Base-by-base conservation (phyloP, 176 grass and related monocot species). In the Carex littledalei region DNA sequence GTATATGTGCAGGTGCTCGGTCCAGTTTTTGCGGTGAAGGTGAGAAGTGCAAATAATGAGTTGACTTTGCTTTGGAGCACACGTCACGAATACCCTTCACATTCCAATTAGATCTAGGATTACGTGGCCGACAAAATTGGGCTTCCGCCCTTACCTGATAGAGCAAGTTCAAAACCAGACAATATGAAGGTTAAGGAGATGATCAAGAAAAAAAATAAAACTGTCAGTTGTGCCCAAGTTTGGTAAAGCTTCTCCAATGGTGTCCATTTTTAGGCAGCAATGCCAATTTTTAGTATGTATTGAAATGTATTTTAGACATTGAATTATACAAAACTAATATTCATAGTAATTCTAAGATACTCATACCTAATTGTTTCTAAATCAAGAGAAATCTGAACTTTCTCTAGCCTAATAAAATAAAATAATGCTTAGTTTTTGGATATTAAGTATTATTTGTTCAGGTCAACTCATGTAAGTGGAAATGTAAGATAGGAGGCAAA, bases 81-180 rank as follows among this genome's bases (percentile, higher is more conserved):
- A 95, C 63, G 80, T 86, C 91, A 84, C 90, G 92, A 91, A 89
- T 97, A 82, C 94, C 94, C 88, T 89, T 90, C 67, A 91, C 73
- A 22, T 86, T 85, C 29, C 88, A 93, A 85, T 87, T 95, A n/a
- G 67, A 86, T 94, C 89, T 92, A 90, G 92, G 89, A 85, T 98
- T 89, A 39, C 92, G 71, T 55, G 96, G 93, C 16, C 96, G 87
- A 6, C 91, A 98, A 67, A 95, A 93, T 87, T 91, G 90, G 43
- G 96, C 96, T 60, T 91, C 91, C 71, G 95, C 84, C 92, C 95
- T 98, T 18, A 90, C 89, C 94, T 97, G 81, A 77, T 86, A 55
- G 47, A 85, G 24, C 24, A 80, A 77, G 54, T 81, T 61, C 16
- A 81, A 13, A 26, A 79, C 34, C 29, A 37, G 15, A 39, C 16